These are phyloP conservation scores for Bipolaris sorokiniana DNA, from an alignment of 2,329 filamentous ascomycete species.

Conservation along the genomic window DNA sequence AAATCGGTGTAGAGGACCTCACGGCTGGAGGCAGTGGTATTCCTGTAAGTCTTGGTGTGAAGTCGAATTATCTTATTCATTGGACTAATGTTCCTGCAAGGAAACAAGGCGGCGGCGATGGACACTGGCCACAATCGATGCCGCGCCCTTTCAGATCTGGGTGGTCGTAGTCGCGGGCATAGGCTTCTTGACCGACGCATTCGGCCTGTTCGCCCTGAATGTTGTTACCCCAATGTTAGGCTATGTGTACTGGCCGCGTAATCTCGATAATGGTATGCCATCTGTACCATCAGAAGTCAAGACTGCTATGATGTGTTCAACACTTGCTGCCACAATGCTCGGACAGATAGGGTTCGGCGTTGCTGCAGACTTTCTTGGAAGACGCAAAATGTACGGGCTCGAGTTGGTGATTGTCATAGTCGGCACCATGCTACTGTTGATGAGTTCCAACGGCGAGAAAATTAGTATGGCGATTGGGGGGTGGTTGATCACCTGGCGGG, in stretches of 20 bases:
- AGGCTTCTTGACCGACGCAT: conserved; percentile 51
- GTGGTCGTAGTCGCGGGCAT: conserved; percentile 50
- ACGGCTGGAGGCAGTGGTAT: conserved; percentile 41
- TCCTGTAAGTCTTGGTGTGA: conserved; percentile 27
- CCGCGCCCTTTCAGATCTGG: conserved; percentile 43
- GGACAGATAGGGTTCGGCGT: conserved; percentile 50
- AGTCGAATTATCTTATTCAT: background rate
- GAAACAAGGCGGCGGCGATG: conserved; percentile 39
- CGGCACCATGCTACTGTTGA: conserved; percentile 48
- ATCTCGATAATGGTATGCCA: conserved; percentile 30
- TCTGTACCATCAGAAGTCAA: conserved; percentile 38
- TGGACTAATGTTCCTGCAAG: conserved; percentile 7
- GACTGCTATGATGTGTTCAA: conserved; percentile 49
- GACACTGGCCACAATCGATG: conserved; percentile 44
- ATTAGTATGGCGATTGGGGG: conserved; percentile 48
- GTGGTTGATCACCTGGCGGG: conserved; percentile 51
- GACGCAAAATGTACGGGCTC: conserved; percentile 50
- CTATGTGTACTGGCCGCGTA: conserved; percentile 48
- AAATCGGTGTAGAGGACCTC: conserved; percentile 40
- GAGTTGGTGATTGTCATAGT: conserved; percentile 52
- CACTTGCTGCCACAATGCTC: conserved; percentile 49
- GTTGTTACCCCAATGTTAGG: conserved; percentile 50
- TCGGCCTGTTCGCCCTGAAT: conserved; percentile 50
- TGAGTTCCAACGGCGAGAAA: conserved; percentile 45
- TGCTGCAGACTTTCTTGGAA: conserved; percentile 47